Conservation (phyloP, 768 basidiomycete genomes). For the Lepiota brunneoincarnata region DNA sequence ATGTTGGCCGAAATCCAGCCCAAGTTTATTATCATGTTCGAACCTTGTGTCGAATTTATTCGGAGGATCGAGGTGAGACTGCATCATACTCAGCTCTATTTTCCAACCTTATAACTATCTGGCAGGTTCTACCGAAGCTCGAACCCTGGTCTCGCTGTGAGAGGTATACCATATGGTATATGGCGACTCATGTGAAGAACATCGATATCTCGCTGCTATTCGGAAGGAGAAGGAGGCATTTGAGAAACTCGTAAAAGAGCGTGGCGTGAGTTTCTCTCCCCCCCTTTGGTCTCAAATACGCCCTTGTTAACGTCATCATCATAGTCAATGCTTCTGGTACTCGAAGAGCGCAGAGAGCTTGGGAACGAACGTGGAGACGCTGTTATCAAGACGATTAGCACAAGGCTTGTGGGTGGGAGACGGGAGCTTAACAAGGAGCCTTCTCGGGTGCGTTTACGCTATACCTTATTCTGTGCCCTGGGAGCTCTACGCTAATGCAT, state of each 20-base stretch:
- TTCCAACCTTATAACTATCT: not conserved
- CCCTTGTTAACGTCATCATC: not conserved
- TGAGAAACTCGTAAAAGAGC: constrained; percentile 87
- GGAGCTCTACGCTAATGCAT: not conserved
- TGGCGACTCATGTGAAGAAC: constrained; percentile 89
- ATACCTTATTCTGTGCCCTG: not conserved
- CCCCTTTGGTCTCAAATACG: not conserved
- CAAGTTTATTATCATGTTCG: constrained; percentile 92
- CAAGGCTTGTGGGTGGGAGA: constrained; percentile 84
- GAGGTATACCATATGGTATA: constrained; percentile 98
- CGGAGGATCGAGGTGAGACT: constrained; percentile 79
- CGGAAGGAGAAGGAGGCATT: constrained; percentile 93
- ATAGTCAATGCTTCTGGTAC: constrained; percentile 88
- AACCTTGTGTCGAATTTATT: constrained; percentile 91
- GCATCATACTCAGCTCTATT: not conserved
- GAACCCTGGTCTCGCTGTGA: constrained; percentile 76
- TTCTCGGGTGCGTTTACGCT: constrained; percentile 44
- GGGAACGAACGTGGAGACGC: constrained; percentile 45
- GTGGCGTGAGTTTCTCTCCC: constrained; percentile 58
- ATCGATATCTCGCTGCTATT: constrained; percentile 87
- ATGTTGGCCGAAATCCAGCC: constrained; percentile 85
- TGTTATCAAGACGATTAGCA: constrained; percentile 77
- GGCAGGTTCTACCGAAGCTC: constrained; percentile 83
- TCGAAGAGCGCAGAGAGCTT: constrained; percentile 55
- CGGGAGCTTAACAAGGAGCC: constrained; percentile 64